phyloP scores from a whole-genome alignment of 805 yeast species.

The Kuraishia ogatae region DNA sequence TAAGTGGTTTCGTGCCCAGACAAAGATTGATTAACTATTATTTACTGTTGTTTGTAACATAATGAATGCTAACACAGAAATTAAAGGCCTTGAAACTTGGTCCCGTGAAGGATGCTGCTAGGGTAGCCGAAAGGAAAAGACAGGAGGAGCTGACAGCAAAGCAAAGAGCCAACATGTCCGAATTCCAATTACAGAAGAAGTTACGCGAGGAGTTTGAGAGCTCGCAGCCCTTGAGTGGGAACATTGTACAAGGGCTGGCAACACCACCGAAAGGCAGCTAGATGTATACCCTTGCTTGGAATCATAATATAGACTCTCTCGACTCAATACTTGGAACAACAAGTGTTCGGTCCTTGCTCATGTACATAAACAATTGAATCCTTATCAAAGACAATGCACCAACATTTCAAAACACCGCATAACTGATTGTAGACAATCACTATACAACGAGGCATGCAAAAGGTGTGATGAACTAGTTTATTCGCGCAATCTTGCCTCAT shows the following conservation, averaged over 20 bases:
- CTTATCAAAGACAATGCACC: not conserved
- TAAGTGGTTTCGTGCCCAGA: conserved; percentile 18
- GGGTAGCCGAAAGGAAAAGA: conserved; percentile 40
- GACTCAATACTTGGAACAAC: not conserved
- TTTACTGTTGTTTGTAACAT: no score
- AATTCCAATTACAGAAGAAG: conserved; percentile 57
- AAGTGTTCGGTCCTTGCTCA: not conserved
- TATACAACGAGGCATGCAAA: no score
- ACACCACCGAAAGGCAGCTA: not conserved
- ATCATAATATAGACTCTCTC: not conserved
- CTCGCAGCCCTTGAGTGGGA: conserved; percentile 57
- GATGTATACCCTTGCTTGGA: not conserved
- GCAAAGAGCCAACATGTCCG: conserved; percentile 49
- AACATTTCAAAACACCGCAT: no score
- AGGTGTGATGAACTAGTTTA: no score
- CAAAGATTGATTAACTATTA: not conserved
- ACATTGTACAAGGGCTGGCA: conserved; percentile 34
- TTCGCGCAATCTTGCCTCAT: no score
- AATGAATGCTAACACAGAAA: not conserved
- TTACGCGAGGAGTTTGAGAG: conserved; percentile 48
- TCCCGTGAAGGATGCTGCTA: conserved; percentile 73
- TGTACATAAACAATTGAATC: not conserved
- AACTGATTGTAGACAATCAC: no score
- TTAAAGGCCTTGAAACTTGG: conserved; percentile 64
- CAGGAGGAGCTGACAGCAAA: conserved; percentile 25